Base-by-base conservation (phyloP, 2,329 filamentous ascomycete species). In the Diaporthe citri region DNA sequence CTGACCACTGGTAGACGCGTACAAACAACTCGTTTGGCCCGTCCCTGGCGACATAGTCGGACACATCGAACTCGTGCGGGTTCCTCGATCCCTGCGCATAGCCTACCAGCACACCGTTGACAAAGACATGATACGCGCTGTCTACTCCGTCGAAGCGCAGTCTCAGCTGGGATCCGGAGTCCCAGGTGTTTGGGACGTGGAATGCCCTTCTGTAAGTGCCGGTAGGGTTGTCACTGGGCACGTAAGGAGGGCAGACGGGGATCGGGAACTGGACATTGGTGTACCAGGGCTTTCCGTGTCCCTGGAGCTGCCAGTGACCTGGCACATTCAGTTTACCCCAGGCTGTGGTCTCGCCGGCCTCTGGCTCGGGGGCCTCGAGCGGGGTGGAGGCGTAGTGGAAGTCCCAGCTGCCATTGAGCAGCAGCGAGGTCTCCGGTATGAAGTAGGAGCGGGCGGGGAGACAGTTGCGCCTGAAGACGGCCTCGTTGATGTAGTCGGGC, bases 141-240 rank as follows among this genome's bases (percentile, higher is more conserved):
- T 94, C 93, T 0, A 94, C 92, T 1, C 93, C 93, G 72, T 94
- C 93, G 76, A 94, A 94, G 15, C 93, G 86, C 31, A 94, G 83
- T 22, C 92, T 86, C 25, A 94, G 82, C 76, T 92, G 90, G 7
- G 77, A 80, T 73, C 83, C 80, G 13, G 79, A 79, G 36, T 84
- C 83, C 84, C 88, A 90, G 10, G 83, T 81, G 2, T 82, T 73
- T 0, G 90, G 90, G 4, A 93, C 84, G 2, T 83, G 78, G 78
- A 93, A 93, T 4, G 81, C 83, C 13, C 88, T 88, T 20, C 88
- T 84, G 79, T 94, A 94, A 0, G 88, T 89, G 9, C 92, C 92
- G 0, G 90, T 93, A 4, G 91, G 90, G 73, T 94, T 94, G 67
- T 92, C 87, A 0, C 86, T 87, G 0, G 92, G 90, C 3, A 92